Evolutionary conservation across 805 yeast genomes (phyloP).

Genomic region (Candida insectorum): DNA sequence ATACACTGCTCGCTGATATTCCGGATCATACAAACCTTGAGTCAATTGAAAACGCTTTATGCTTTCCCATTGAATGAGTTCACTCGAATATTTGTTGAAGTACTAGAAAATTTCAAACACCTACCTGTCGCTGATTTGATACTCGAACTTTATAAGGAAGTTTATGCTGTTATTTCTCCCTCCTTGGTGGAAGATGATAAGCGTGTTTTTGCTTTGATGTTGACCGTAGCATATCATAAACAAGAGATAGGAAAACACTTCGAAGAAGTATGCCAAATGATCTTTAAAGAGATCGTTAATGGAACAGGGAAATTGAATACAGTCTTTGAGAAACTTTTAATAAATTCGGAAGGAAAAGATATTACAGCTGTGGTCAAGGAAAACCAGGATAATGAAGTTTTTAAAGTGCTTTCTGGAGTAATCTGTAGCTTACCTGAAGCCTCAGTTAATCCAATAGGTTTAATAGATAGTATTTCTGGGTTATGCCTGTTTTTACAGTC

Average conservation of each 20-base stretch:
- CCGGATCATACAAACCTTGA: slow-evolving; percentile 36
- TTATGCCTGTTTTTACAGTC: slow-evolving; percentile 22
- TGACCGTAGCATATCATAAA: slow-evolving; percentile 26
- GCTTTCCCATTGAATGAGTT: slow-evolving; percentile 48
- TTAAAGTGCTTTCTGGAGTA: not conserved
- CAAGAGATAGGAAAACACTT: slow-evolving; percentile 23
- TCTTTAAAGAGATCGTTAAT: slow-evolving; percentile 1
- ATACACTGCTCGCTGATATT: slow-evolving; percentile 50
- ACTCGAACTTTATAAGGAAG: slow-evolving; percentile 40
- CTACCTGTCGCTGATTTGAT: slow-evolving; percentile 24
- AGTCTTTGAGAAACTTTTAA: slow-evolving; percentile 1
- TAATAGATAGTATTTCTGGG: slow-evolving; percentile 15
- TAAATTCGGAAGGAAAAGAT: not conserved
- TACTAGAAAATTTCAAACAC: not conserved
- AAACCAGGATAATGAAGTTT: slow-evolving; percentile 5
- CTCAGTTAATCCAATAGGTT: slow-evolving; percentile 7
- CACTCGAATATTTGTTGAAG: slow-evolving; percentile 8
- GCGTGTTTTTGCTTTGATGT: slow-evolving; percentile 38
- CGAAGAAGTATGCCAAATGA: slow-evolving; percentile 10
- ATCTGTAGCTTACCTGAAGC: not conserved
- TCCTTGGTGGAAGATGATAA: slow-evolving; percentile 46
- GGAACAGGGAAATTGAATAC: not conserved
- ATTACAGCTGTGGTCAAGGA: not conserved
- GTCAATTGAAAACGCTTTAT: slow-evolving; percentile 50
- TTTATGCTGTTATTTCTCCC: slow-evolving; percentile 43